Evolutionary conservation across 257 asterid species (phyloP).

Genomic region (Plantago major): DNA sequence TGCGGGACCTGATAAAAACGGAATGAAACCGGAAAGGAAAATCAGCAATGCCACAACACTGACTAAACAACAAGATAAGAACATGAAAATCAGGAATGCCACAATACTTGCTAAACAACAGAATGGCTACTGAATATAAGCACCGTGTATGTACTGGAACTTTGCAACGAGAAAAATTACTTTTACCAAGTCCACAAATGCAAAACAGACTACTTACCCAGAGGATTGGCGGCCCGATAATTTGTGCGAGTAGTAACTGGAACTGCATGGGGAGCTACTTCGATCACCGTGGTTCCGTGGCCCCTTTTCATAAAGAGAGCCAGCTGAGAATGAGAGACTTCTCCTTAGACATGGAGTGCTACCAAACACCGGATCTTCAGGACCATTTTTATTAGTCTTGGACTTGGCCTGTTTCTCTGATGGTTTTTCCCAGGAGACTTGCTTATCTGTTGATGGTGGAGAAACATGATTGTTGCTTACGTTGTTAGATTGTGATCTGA

Average conservation of each 20-base stretch:
- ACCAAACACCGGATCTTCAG: conserved; percentile 36
- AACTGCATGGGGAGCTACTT: conserved; percentile 55
- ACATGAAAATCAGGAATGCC: background rate
- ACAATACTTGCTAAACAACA: conserved; percentile 6
- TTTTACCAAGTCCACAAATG: background rate
- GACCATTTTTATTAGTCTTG: conserved; percentile 38
- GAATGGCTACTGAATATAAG: conserved; percentile 6
- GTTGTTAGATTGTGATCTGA: conserved; percentile 56
- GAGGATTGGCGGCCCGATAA: conserved; percentile 47
- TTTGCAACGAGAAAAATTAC: background rate
- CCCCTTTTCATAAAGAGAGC: conserved; percentile 46
- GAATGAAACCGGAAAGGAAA: conserved; percentile 10
- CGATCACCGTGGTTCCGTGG: conserved; percentile 33
- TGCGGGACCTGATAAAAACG: conserved; percentile 40
- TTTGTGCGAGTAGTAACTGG: conserved; percentile 43
- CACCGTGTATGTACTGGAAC: background rate
- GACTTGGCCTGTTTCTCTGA: conserved; percentile 38
- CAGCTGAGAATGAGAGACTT: conserved; percentile 85
- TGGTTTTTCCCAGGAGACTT: conserved; percentile 52
- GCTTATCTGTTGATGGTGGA: conserved; percentile 63
- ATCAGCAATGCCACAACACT: background rate
- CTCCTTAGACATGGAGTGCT: conserved; percentile 66
- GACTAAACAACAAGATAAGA: too few relatives aligned
- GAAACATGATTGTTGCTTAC: conserved; percentile 40
- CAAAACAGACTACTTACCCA: conserved; percentile 40